phyloP scores from a whole-genome alignment of 78 protist species.

The Dictyostelium citrinum region DNA sequence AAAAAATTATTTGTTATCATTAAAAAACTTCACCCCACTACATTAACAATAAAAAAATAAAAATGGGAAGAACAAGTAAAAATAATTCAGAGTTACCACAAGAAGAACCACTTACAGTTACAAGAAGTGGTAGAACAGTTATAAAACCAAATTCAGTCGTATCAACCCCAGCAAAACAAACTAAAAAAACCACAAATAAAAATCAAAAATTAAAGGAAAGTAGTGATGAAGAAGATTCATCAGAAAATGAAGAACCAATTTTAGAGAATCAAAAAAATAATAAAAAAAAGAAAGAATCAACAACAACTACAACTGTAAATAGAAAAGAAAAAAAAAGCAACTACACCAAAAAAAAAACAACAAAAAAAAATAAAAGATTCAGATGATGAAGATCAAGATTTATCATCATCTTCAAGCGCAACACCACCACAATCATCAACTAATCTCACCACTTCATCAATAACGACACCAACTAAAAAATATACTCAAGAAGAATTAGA shows the following conservation, averaged over 20 bases:
- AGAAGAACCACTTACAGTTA: background rate
- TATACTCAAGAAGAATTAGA: background rate
- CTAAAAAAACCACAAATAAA: background rate
- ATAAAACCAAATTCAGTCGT: background rate
- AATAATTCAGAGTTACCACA: background rate
- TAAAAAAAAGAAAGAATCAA: background rate
- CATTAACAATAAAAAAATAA: background rate
- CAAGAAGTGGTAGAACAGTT: slow-evolving; percentile 4
- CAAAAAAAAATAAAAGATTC: background rate
- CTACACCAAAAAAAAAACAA: background rate
- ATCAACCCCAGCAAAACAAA: background rate
- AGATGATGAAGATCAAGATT: background rate
- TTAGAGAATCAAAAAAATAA: background rate
- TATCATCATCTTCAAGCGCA: background rate
- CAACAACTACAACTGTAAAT: background rate
- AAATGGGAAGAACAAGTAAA: slow-evolving; percentile 3
- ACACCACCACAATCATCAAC: background rate
- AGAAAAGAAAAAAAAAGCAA: slow-evolving; percentile 1
- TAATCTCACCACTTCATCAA: background rate
- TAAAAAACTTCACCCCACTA: background rate
- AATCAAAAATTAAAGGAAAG: background rate
- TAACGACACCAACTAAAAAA: background rate
- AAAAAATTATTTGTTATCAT: background rate
- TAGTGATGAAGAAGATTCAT: background rate
- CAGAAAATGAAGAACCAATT: background rate